Evolutionary conservation across 1,284 basidiomycete genomes (phyloP), one percentile per base, ranked within the genome.

Genomic region (Exobasidium rhododendri): DNA sequence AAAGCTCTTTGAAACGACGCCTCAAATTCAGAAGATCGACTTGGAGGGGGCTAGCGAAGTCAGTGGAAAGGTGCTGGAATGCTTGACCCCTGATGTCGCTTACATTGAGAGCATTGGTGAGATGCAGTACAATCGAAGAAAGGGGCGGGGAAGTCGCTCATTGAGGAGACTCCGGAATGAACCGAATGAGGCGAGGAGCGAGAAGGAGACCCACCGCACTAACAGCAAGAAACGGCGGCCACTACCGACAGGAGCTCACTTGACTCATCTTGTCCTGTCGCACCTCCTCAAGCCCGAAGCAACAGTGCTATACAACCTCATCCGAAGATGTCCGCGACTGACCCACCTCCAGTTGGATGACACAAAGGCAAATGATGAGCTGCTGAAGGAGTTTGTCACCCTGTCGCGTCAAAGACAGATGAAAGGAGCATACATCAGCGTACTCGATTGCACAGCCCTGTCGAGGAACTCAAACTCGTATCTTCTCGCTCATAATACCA

Each of bases 1-100:
- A n/a, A 83, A 83, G 47, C 83, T 96, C 20, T 80, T 96, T 40
- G 80, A 81, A 49, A 89, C 88, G 10, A 88, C 87, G 4, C 89
- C 89, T 0, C 77, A 83, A 61, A 86, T 97, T 54, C 83, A 86
- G 56, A 86, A 85, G 57, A 80, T 97, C 47, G 94, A 97, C 76
- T 81, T 97, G 31, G 94, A 96, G 77, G 88, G 90, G 64, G 90
- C 90, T 2, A 81, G 81, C 14, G 85, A 88, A 26, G 86, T 94
- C 56, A 88, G 85, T 1, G 91, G 96, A 79, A 82, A 82, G 0
- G 84, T 92, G 14, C 77, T 96, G 22, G 80, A 82, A 14, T 83
- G 83, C 0, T 81, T 94, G 47, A 90, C 88, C 0, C 73, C 73
- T 22, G 20, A n/a, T 13, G 56, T 30, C 54, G 57, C 20, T 10